Conservation (phyloP, 495 filamentous ascomycete species). For the Trichoderma asperelloides region DNA sequence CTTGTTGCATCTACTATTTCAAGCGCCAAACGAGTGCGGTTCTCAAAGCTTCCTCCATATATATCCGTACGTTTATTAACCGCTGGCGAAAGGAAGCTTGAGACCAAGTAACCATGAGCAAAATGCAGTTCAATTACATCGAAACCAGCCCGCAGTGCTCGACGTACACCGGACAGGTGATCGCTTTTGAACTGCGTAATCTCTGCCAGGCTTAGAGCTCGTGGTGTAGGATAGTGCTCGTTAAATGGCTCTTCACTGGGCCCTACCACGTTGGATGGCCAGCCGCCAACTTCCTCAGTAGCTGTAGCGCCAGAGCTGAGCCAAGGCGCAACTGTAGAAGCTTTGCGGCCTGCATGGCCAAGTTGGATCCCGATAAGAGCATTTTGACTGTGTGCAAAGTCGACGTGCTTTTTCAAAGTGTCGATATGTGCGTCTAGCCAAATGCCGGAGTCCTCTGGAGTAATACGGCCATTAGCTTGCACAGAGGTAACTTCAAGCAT, state of each 20-base stretch:
- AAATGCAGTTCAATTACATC: conserved; percentile 44
- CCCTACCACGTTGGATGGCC: conserved; percentile 50
- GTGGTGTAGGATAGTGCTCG: conserved; percentile 40
- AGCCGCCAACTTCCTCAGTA: conserved; percentile 46
- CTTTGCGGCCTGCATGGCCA: conserved; percentile 67
- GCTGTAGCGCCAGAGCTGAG: conserved; percentile 40
- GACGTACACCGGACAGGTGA: conserved; percentile 42
- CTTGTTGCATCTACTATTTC: conserved; percentile 48
- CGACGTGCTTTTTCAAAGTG: conserved; percentile 46
- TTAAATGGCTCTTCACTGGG: conserved; percentile 48
- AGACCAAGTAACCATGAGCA: conserved; percentile 46
- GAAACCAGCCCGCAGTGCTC: conserved; percentile 48
- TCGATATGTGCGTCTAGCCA: conserved; percentile 68
- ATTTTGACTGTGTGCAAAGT: conserved; percentile 60
- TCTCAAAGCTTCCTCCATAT: conserved; percentile 57
- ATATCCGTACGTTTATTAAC: conserved; percentile 51
- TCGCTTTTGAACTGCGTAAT: conserved; percentile 48
- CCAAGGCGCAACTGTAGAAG: conserved; percentile 58
- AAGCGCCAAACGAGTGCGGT: conserved; percentile 43
- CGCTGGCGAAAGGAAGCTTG: conserved; percentile 44
- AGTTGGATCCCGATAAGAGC: conserved; percentile 69
- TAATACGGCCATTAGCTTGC: conserved; percentile 60
- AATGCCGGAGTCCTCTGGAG: conserved; percentile 60
- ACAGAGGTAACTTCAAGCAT: conserved; percentile 69
- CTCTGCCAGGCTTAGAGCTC: conserved; percentile 48